Conservation (phyloP, 2,329 filamentous ascomycete genomes). For the Pyrenophora teres region DNA sequence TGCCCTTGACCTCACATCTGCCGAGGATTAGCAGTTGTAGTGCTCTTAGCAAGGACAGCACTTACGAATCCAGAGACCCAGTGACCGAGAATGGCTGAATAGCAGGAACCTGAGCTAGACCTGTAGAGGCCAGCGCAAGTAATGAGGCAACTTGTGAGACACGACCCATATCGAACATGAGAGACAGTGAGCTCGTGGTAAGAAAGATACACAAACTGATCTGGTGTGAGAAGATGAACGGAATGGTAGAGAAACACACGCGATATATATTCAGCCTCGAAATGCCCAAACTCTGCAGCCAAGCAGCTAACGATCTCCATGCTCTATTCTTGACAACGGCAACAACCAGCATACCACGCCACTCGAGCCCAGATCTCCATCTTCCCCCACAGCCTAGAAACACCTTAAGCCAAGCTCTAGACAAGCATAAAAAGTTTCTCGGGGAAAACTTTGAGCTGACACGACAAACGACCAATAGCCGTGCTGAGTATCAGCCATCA, state of each 20-base stretch:
- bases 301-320: too few relatives aligned
- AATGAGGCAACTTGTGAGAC: slow-evolving; percentile 19
- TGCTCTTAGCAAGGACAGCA: neutral
- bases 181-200: neutral
- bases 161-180: slow-evolving; percentile 23
- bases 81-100: slow-evolving; percentile 34
- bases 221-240: slow-evolving; percentile 1
- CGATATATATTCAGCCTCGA: too few relatives aligned
- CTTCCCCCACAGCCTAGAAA: too few relatives aligned
- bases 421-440: too few relatives aligned
- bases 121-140: slow-evolving; percentile 24
- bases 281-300: too few relatives aligned
- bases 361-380: too few relatives aligned
- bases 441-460: too few relatives aligned
- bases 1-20: slow-evolving; percentile 26
- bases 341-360: too few relatives aligned
- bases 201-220: neutral
- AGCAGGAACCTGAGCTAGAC: slow-evolving; percentile 27
- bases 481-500: too few relatives aligned
- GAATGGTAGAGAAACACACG: neutral
- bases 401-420: too few relatives aligned
- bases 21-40: slow-evolving; percentile 1
- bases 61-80: slow-evolving; percentile 38
- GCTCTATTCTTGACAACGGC: too few relatives aligned
- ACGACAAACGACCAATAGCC: too few relatives aligned